Evolutionary conservation across 2,329 filamentous ascomycete species (phyloP).

Genomic region (Mycosphaerella arachidis): DNA sequence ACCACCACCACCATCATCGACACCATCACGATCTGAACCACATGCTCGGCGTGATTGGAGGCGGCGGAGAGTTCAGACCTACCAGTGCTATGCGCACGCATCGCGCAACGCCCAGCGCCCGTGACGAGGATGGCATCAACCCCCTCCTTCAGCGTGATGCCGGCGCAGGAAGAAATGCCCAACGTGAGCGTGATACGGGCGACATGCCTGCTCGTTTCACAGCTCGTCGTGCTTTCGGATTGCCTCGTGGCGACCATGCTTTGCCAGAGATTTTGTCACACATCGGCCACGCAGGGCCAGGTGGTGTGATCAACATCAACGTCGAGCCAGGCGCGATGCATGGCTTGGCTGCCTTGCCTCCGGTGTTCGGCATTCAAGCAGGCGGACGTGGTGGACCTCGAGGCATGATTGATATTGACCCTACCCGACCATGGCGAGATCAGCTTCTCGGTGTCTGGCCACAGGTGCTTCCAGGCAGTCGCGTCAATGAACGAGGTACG

Average conservation of each 20-base stretch:
- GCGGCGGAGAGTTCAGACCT: slow-evolving; percentile 18
- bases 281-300: slow-evolving; percentile 16
- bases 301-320: slow-evolving; percentile 23
- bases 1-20: slow-evolving; percentile 27
- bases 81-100: slow-evolving; percentile 15
- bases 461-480: slow-evolving; percentile 42
- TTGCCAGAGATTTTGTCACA: slow-evolving; percentile 26
- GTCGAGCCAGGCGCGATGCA: slow-evolving; percentile 23
- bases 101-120: slow-evolving; percentile 35
- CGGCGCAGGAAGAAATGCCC: slow-evolving; percentile 5
- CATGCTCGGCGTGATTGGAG: slow-evolving; percentile 27
- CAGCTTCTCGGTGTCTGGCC: slow-evolving; percentile 19
- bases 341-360: slow-evolving; percentile 15
- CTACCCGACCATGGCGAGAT: slow-evolving; percentile 22
- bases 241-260: slow-evolving; percentile 19
- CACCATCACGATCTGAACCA: slow-evolving; percentile 22
- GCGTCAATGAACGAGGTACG: slow-evolving; percentile 39
- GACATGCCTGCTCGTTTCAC: slow-evolving; percentile 12
- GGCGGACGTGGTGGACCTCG: slow-evolving; percentile 12
- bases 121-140: slow-evolving; percentile 76
- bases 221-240: slow-evolving; percentile 18
- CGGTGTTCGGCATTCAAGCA: slow-evolving; percentile 22
- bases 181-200: slow-evolving; percentile 3
- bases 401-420: slow-evolving; percentile 28
- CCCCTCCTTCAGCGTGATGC: slow-evolving; percentile 64